Percentiles rank a stretch among this genome's conserved stretches.
Conservation (phyloP, 352 stramenopile genomes). For the Hyaloperonospora arabidopsidis region DNA sequence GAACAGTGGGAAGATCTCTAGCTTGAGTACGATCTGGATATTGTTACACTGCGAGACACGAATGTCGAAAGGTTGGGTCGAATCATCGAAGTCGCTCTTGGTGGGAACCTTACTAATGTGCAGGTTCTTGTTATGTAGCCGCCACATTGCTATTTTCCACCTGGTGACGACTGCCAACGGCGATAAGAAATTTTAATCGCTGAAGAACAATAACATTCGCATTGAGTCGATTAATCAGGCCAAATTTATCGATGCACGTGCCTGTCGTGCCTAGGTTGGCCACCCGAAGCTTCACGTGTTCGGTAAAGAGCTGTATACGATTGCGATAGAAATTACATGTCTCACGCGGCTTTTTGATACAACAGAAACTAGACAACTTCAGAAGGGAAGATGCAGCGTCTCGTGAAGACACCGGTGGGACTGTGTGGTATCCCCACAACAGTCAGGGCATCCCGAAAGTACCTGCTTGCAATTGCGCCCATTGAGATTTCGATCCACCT, state of each 20-base stretch:
- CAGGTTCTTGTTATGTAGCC: constrained; percentile 23
- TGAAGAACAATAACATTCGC: constrained; percentile 94
- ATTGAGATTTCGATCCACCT: too few relatives aligned
- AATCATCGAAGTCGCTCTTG: too few relatives aligned
- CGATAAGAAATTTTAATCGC: constrained; percentile 92
- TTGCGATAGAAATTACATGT: constrained; percentile 1
- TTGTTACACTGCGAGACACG: constrained; percentile 77
- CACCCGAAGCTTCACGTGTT: constrained; percentile 83
- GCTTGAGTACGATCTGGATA: constrained; percentile 66
- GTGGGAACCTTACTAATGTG: too few relatives aligned
- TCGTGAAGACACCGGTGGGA: constrained; percentile 64
- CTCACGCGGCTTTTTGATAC: constrained; percentile 6
- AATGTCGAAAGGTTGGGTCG: too few relatives aligned
- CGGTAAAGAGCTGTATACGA: constrained; percentile 27
- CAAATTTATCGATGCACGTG: too few relatives aligned
- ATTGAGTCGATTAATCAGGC: constrained; percentile 91
- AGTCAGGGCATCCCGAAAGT: constrained; percentile 72
- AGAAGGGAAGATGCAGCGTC: constrained; percentile 83
- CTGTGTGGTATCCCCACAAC: constrained; percentile 73
- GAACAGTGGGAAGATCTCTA: constrained; percentile 88
- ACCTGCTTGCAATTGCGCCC: constrained; percentile 44
- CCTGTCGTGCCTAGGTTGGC: constrained; percentile 76
- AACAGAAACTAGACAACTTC: constrained; percentile 78
- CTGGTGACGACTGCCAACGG: constrained; percentile 89
- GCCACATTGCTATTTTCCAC: constrained; percentile 86